These are phyloP conservation scores for Rhizophagus clarus DNA, from an alignment of 192 early-diverging fungal species.

Conservation along the genomic window DNA sequence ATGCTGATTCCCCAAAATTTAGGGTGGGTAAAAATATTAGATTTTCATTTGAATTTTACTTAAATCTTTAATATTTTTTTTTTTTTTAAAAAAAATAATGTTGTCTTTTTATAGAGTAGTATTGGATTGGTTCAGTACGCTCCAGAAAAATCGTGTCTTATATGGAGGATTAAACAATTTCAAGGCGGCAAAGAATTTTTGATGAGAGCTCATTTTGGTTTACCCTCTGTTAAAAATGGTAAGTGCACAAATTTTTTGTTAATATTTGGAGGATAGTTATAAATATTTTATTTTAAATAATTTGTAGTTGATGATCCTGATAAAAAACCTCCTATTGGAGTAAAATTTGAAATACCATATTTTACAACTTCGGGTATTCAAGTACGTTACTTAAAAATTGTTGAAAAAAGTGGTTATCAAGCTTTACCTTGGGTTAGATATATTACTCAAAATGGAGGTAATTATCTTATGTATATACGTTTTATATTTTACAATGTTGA, in stretches of 20 bases:
- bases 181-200: conserved; percentile 97
- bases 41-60: neutral
- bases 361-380: conserved; percentile 90
- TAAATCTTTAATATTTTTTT: neutral
- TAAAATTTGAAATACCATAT: conserved; percentile 90
- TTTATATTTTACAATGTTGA: conserved; percentile 59
- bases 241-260: conserved; percentile 7
- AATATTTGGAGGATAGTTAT: no score
- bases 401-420: conserved; percentile 87
- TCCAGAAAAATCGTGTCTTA: conserved; percentile 91
- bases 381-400: conserved; percentile 89
- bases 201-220: conserved; percentile 84
- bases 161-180: conserved; percentile 99
- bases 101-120: conserved; percentile 56
- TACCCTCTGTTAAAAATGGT: conserved; percentile 82
- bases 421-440: conserved; percentile 90
- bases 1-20: conserved; percentile 96
- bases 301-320: conserved; percentile 72
- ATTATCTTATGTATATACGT: neutral
- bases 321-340: conserved; percentile 78
- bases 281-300: neutral
- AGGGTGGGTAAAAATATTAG: conserved; percentile 53
- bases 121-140: conserved; percentile 89
- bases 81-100: conserved; percentile 1
- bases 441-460: conserved; percentile 83